A percentile compares a stretch with the other conserved stretches of the same genome.
Conservation (phyloP, 768 basidiomycete species). For the Sporobolomyces roseus region DNA sequence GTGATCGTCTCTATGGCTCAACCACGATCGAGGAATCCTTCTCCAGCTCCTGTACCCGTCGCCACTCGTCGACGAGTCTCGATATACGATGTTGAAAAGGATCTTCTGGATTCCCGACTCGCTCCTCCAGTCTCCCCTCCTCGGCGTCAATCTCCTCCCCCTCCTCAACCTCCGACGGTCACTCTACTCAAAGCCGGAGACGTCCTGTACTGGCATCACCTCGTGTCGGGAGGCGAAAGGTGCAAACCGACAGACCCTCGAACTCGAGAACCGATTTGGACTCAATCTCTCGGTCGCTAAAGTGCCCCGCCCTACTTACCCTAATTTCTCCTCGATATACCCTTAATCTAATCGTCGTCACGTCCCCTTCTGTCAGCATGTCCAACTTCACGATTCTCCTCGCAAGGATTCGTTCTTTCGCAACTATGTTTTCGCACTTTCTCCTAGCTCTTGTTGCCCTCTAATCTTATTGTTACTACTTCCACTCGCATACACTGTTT, state of each 20-base stretch:
- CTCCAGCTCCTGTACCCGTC: neutral
- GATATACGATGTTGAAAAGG: conserved; percentile 25
- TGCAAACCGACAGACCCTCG: conserved; percentile 29
- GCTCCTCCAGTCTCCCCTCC: neutral
- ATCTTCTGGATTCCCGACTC: conserved; percentile 2
- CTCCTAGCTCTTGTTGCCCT: neutral
- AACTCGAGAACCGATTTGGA: conserved; percentile 10
- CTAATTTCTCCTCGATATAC: neutral
- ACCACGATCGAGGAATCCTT: neutral
- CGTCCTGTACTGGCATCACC: conserved; percentile 43
- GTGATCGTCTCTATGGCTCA: neutral
- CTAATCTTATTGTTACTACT: neutral
- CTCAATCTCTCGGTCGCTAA: conserved; percentile 9
- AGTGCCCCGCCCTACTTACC: neutral
- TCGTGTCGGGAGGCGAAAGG: conserved; percentile 38
- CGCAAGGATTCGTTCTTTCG: neutral
- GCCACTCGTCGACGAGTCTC: neutral
- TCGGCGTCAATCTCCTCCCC: neutral
- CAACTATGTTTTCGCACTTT: no score
- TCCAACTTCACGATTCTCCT: neutral
- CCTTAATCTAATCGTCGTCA: neutral
- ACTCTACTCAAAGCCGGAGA: conserved; percentile 31
- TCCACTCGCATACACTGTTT: neutral
- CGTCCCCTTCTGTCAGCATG: no score
- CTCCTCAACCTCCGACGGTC: neutral